Conservation (phyloP, 192 early-diverging fungal species). For the Backusella luteola region DNA sequence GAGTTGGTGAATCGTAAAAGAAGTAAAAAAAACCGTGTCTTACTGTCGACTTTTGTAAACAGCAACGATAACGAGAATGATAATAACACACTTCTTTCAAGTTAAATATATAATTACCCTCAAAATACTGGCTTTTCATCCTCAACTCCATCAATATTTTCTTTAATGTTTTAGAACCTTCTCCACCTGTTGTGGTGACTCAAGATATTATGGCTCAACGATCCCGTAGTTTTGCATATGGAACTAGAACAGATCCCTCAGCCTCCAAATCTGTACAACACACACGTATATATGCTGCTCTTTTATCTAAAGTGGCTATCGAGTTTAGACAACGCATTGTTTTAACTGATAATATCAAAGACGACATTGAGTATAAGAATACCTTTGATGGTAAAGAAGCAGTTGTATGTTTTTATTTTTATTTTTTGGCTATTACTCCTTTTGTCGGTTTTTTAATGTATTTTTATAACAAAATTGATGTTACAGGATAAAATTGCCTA, state of each 20-base stretch:
- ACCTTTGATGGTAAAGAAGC: slow-evolving; percentile 87
- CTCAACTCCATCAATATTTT: neutral
- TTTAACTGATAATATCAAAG: slow-evolving; percentile 64
- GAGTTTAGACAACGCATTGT: slow-evolving; percentile 62
- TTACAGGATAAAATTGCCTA: slow-evolving; percentile 55
- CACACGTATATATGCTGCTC: slow-evolving; percentile 62
- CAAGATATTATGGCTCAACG: slow-evolving; percentile 24
- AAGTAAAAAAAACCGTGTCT: neutral
- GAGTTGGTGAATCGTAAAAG: neutral
- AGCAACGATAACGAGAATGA: neutral
- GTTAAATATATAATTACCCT: neutral
- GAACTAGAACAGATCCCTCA: slow-evolving; percentile 1
- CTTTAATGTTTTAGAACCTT: slow-evolving; percentile 1
- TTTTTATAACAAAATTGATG: neutral
- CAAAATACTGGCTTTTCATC: neutral
- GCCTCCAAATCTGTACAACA: neutral
- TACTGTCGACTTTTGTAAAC: neutral
- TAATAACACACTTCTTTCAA: slow-evolving; percentile 1
- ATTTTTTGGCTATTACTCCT: neutral
- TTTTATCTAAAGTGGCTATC: slow-evolving; percentile 69
- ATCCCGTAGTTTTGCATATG: slow-evolving; percentile 28
- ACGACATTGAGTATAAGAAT: slow-evolving; percentile 79
- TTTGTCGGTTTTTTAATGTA: slow-evolving; percentile 5
- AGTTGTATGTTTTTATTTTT: slow-evolving; percentile 57
- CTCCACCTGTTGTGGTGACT: slow-evolving; percentile 5